A percentile compares a stretch with the other conserved stretches of the same genome.
These are phyloP conservation scores for Punica granatum DNA, from an alignment of 345 rosid species.

Conservation along the genomic window DNA sequence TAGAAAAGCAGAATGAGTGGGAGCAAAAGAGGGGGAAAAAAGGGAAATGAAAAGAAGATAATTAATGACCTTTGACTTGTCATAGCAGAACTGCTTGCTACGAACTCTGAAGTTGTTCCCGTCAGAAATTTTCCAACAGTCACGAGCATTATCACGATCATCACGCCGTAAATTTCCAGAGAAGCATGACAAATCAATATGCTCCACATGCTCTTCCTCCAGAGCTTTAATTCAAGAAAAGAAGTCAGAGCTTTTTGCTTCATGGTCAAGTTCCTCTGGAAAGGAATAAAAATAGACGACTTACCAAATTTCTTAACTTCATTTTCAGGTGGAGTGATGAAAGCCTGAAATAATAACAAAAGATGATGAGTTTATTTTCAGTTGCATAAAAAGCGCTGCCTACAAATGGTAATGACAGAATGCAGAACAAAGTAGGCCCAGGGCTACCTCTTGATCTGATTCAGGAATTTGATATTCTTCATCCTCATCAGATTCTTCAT, in stretches of 20 bases:
- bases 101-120: constrained; percentile 95
- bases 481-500: constrained; percentile 91
- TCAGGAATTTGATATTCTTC: constrained; percentile 89
- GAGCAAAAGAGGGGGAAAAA: constrained; percentile 1
- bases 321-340: constrained; percentile 36
- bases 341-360: constrained; percentile 35
- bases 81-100: constrained; percentile 74
- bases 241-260: constrained; percentile 3
- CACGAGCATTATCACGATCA: constrained; percentile 76
- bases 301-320: constrained; percentile 60
- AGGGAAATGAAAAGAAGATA: constrained; percentile 10
- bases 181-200: constrained; percentile 80
- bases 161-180: constrained; percentile 75
- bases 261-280: not conserved
- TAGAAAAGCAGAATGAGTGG: constrained; percentile 1
- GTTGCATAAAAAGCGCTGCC: not conserved
- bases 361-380: constrained; percentile 4
- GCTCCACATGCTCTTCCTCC: constrained; percentile 66
- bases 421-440: not conserved
- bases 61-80: constrained; percentile 69
- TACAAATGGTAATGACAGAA: not conserved
- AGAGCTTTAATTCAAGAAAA: constrained; percentile 30
- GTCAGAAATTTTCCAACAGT: constrained; percentile 87
- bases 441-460: constrained; percentile 76
- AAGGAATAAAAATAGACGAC: constrained; percentile 11